These are phyloP conservation scores for Microcyclospora tardicrescens DNA, from an alignment of 2,329 filamentous ascomycete species.

Conservation along the genomic window DNA sequence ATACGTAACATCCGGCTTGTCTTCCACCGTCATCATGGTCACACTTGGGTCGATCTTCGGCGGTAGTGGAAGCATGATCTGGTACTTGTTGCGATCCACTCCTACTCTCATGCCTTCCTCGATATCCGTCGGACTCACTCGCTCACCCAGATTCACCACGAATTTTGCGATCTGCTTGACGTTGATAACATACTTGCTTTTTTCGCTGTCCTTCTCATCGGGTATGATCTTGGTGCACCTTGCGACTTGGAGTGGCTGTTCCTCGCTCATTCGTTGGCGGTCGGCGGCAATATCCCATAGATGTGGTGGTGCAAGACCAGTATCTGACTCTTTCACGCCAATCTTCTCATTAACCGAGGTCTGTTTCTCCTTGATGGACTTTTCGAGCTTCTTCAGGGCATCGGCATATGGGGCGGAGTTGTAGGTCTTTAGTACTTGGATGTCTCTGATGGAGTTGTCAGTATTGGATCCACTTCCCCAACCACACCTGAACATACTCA, in stretches of 20 bases:
- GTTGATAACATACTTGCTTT: constrained; percentile 99
- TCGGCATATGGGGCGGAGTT: constrained; percentile 91
- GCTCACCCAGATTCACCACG: constrained; percentile 91
- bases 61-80: constrained; percentile 89
- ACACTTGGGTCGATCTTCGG: constrained; percentile 98
- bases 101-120: constrained; percentile 98
- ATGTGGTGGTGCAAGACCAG: constrained; percentile 92
- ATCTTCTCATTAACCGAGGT: constrained; percentile 98
- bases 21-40: constrained; percentile 99
- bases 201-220: constrained; percentile 88
- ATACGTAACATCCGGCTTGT: constrained; percentile 98
- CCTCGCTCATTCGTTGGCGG: constrained; percentile 94
- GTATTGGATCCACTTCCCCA: not conserved
- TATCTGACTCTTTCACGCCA: constrained; percentile 83
- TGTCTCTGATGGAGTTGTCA: constrained; percentile 57
- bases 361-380: constrained; percentile 99
- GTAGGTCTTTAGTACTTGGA: constrained; percentile 98
- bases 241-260: constrained; percentile 93
- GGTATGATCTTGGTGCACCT: constrained; percentile 98
- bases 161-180: constrained; percentile 99
- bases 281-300: constrained; percentile 98
- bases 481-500: constrained; percentile 54
- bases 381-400: constrained; percentile 91
- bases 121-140: constrained; percentile 95
- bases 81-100: constrained; percentile 97